phyloP scores from a whole-genome alignment of 2,329 filamentous ascomycete genomes.

The Myrmaecium sp. region DNA sequence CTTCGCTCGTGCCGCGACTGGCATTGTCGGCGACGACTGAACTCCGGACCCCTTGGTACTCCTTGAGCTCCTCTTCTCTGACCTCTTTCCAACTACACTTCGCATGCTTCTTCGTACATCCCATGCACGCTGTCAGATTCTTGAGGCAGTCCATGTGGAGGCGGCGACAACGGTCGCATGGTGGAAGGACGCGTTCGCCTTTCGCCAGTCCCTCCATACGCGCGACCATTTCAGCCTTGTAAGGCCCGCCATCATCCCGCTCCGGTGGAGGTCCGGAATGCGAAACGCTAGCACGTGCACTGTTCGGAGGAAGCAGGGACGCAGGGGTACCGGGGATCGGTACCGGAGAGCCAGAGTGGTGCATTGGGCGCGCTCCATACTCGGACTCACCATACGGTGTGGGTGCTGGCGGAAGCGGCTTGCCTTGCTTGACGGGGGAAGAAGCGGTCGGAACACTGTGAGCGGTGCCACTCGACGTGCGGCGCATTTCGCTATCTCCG shows the following conservation, averaged over 20 bases:
- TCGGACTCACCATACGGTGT: slow-evolving; percentile 10
- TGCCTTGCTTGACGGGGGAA: slow-evolving; percentile 16
- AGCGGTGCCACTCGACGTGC: slow-evolving; percentile 12
- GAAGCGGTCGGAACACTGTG: slow-evolving; percentile 4
- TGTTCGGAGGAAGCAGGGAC: slow-evolving; percentile 28
- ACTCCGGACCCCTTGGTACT: no score
- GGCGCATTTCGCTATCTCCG: slow-evolving; percentile 9
- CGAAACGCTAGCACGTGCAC: slow-evolving; percentile 8
- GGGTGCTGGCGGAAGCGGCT: slow-evolving; percentile 6
- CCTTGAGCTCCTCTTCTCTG: slow-evolving; percentile 58
- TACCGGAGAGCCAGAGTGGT: slow-evolving; percentile 25
- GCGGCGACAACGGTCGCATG: slow-evolving; percentile 68
- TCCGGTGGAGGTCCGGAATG: no score
- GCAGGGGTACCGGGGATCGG: slow-evolving; percentile 39
- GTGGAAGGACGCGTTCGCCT: slow-evolving; percentile 60
- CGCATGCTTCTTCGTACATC: slow-evolving; percentile 79
- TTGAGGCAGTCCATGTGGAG: slow-evolving; percentile 71
- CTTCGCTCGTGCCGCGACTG: no score
- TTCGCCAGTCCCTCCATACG: slow-evolving; percentile 60
- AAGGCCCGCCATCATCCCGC: slow-evolving; percentile 40
- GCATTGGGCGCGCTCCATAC: slow-evolving; percentile 23
- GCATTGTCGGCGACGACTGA: no score
- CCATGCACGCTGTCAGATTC: slow-evolving; percentile 70
- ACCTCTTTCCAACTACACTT: slow-evolving; percentile 76
- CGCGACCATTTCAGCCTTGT: slow-evolving; percentile 49